phyloP scores from a whole-genome alignment of 768 basidiomycete genomes.

The Epithele typhae region DNA sequence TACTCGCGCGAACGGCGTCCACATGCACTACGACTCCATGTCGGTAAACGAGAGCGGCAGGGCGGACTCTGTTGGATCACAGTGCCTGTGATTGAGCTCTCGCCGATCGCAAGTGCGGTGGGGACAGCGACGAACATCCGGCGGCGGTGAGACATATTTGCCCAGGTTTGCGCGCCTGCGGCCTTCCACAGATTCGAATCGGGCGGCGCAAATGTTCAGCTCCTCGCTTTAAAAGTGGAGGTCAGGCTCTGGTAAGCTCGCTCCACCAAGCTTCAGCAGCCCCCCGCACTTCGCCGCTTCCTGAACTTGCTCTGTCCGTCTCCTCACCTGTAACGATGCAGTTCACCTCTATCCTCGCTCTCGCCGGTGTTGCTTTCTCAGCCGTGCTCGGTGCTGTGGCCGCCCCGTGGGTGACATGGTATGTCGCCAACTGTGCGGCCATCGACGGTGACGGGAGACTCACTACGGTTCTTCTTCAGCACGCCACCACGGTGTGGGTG shows the following conservation, averaged over 20 bases:
- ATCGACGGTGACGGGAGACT: no score
- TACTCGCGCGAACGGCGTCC: constrained; percentile 1
- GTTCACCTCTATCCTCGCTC: constrained; percentile 8
- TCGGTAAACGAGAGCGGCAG: no score
- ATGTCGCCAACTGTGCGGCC: no score
- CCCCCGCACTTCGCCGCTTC: constrained; percentile 1
- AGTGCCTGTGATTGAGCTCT: not conserved
- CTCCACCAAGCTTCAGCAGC: constrained; percentile 1
- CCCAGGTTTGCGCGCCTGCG: constrained; percentile 2
- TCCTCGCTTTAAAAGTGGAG: constrained; percentile 1
- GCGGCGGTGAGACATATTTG: constrained; percentile 6
- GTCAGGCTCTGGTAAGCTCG: constrained; percentile 4
- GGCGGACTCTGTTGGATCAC: no score
- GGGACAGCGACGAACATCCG: constrained; percentile 12
- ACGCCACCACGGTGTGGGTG: constrained; percentile 11
- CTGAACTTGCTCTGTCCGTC: not conserved
- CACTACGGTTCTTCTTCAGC: no score
- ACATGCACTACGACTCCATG: constrained; percentile 8
- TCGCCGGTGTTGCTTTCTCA: constrained; percentile 8
- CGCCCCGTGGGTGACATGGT: no score
- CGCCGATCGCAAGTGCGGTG: not conserved
- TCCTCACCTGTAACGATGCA: constrained; percentile 6
- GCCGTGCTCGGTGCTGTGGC: constrained; percentile 6
- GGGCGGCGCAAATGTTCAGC: no score
- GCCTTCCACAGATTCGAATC: no score